A percentile compares a stretch with the other conserved stretches of the same genome.
Evolutionary conservation across 2,329 filamentous ascomycete species (phyloP).

Genomic region (Paradendryphiella salina): DNA sequence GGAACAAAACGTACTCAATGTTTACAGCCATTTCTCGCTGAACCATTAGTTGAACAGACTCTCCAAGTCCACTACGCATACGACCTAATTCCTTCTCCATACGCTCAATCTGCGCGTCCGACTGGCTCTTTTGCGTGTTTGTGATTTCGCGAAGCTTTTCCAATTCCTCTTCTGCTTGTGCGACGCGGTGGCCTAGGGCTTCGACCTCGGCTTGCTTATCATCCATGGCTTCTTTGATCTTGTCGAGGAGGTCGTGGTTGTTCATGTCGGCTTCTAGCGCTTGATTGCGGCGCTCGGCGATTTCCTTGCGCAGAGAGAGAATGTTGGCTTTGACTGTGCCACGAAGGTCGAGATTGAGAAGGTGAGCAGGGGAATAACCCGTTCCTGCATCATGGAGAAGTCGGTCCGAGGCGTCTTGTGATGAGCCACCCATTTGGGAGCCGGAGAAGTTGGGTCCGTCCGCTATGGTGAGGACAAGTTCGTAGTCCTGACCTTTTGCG

Average conservation of each 20-base stretch:
- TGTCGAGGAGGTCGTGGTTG: slow-evolving; percentile 89
- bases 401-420: slow-evolving; percentile 63
- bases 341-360: slow-evolving; percentile 86
- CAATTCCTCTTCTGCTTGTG: slow-evolving; percentile 89
- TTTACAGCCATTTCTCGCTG: slow-evolving; percentile 96
- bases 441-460: slow-evolving; percentile 72
- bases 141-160: slow-evolving; percentile 89
- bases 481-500: slow-evolving; percentile 81
- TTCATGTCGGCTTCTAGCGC: slow-evolving; percentile 91
- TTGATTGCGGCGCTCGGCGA: slow-evolving; percentile 81
- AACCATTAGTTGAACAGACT: slow-evolving; percentile 88
- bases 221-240: slow-evolving; percentile 94
- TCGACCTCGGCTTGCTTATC: slow-evolving; percentile 94
- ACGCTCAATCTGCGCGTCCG: slow-evolving; percentile 94
- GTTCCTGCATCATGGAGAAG: slow-evolving; percentile 79
- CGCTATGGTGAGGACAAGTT: slow-evolving; percentile 80
- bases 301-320: slow-evolving; percentile 77
- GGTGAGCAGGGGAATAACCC: slow-evolving; percentile 86
- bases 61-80: slow-evolving; percentile 80
- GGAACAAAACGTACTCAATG: slow-evolving; percentile 70
- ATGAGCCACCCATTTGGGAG: slow-evolving; percentile 53
- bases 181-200: slow-evolving; percentile 82
- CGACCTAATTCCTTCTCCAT: slow-evolving; percentile 98
- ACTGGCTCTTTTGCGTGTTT: slow-evolving; percentile 81
- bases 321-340: slow-evolving; percentile 81